These are phyloP conservation scores for Cytospora piceicola DNA, from an alignment of 2,329 filamentous ascomycete species.

Conservation along the genomic window DNA sequence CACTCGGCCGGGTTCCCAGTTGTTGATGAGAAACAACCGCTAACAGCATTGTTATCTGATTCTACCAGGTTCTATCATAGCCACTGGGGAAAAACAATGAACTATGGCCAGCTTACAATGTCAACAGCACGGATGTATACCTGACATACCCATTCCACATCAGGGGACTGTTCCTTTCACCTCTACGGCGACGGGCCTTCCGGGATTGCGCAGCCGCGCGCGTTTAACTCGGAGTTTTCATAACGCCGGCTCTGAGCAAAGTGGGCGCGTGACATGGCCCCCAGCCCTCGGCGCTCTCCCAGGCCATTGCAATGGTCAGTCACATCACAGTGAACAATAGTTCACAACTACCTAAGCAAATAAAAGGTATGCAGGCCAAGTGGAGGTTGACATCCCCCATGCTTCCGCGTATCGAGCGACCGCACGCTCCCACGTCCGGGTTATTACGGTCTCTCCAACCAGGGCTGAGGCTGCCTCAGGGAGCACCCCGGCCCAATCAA, in stretches of 20 bases:
- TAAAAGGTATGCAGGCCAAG: too few relatives aligned
- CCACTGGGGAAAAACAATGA: too few relatives aligned
- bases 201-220: not conserved
- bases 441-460: not conserved
- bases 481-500: conserved; percentile 14
- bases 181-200: not conserved
- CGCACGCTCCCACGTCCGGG: not conserved
- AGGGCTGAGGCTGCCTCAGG: conserved; percentile 1
- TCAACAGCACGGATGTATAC: not conserved
- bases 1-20: not conserved
- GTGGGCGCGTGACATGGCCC: not conserved
- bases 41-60: too few relatives aligned
- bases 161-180: not conserved
- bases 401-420: too few relatives aligned
- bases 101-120: too few relatives aligned
- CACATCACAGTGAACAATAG: too few relatives aligned
- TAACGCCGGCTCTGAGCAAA: not conserved
- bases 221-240: not conserved
- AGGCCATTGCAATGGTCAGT: not conserved
- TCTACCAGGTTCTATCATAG: too few relatives aligned
- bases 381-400: too few relatives aligned
- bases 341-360: too few relatives aligned
- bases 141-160: not conserved
- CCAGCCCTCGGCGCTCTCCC: conserved; percentile 1
- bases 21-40: too few relatives aligned